Evolutionary conservation across 1,139 yeast genomes (phyloP).

Genomic region (Kodamaea derodonti): DNA sequence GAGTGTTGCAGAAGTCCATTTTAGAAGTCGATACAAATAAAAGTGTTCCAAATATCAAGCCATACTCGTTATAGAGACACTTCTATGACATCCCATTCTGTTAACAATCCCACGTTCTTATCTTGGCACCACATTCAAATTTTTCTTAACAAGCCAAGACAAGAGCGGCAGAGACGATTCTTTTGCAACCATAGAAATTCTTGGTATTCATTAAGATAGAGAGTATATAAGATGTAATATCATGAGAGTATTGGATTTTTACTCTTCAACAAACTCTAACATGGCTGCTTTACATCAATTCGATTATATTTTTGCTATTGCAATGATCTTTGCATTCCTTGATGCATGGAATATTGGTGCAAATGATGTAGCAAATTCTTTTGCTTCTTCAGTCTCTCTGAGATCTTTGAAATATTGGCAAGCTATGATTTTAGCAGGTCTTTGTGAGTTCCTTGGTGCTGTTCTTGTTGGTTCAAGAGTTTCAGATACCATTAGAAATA

Average conservation of each 20-base stretch:
- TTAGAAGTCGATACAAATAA: too few species aligned
- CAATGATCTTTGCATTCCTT: slow-evolving; percentile 67
- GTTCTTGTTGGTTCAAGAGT: slow-evolving; percentile 68
- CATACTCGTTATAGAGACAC: too few species aligned
- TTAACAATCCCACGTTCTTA: slow-evolving; percentile 2
- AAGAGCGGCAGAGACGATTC: background rate
- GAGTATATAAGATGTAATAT: slow-evolving; percentile 3
- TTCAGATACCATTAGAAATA: slow-evolving; percentile 62
- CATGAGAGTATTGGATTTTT: background rate
- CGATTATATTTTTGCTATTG: slow-evolving; percentile 63
- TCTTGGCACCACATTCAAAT: slow-evolving; percentile 1
- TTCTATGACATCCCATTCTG: too few species aligned
- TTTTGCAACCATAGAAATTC: slow-evolving; percentile 9
- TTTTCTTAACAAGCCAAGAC: slow-evolving; percentile 1
- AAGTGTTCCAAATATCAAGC: too few species aligned
- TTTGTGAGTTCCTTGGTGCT: slow-evolving; percentile 75
- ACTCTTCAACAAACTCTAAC: background rate
- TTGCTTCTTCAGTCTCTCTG: slow-evolving; percentile 71
- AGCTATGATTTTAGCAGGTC: slow-evolving; percentile 65
- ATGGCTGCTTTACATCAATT: slow-evolving; percentile 47
- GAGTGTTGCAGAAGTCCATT: too few species aligned
- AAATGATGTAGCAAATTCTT: slow-evolving; percentile 79
- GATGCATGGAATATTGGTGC: slow-evolving; percentile 87
- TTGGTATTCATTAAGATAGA: slow-evolving; percentile 7
- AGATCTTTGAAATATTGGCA: slow-evolving; percentile 69